phyloP scores from a whole-genome alignment of 2,329 filamentous ascomycete species.

The Teratosphaeria epicoccoides region DNA sequence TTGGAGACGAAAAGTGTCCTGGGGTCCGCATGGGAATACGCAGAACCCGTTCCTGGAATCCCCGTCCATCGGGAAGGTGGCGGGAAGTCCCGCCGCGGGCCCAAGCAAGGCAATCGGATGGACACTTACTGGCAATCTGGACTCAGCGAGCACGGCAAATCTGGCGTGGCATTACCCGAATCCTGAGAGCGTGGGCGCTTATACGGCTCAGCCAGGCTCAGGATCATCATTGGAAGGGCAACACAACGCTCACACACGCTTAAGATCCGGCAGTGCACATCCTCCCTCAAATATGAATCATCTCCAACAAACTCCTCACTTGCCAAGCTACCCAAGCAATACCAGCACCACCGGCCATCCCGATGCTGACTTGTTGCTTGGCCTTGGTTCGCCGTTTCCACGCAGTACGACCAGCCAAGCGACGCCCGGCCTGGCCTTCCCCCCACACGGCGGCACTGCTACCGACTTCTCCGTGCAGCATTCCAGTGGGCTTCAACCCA shows the following conservation, averaged over 20 bases:
- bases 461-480: not conserved
- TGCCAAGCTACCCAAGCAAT: not conserved
- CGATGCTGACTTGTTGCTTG: conserved; percentile 28
- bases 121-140: conserved; percentile 78
- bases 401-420: not conserved
- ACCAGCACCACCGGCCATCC: conserved; percentile 1
- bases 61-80: conserved; percentile 16
- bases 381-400: conserved; percentile 37
- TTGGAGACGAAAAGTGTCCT: conserved; percentile 39
- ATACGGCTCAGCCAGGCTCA: conserved; percentile 12
- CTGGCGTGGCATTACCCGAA: conserved; percentile 70
- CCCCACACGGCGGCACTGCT: not conserved
- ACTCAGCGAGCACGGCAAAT: conserved; percentile 66
- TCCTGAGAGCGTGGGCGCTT: conserved; percentile 12
- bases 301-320: not conserved
- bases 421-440: not conserved
- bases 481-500: no score
- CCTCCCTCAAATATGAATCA: not conserved
- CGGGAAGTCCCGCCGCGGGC: conserved; percentile 39
- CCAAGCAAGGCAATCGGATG: conserved; percentile 53
- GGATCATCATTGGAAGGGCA: not conserved
- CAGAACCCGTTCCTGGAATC: conserved; percentile 3
- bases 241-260: not conserved
- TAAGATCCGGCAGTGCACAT: not conserved
- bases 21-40: conserved; percentile 31